These are phyloP conservation scores for Sporothrix pallida DNA, from an alignment of 2,329 filamentous ascomycete genomes.

Conservation along the genomic window DNA sequence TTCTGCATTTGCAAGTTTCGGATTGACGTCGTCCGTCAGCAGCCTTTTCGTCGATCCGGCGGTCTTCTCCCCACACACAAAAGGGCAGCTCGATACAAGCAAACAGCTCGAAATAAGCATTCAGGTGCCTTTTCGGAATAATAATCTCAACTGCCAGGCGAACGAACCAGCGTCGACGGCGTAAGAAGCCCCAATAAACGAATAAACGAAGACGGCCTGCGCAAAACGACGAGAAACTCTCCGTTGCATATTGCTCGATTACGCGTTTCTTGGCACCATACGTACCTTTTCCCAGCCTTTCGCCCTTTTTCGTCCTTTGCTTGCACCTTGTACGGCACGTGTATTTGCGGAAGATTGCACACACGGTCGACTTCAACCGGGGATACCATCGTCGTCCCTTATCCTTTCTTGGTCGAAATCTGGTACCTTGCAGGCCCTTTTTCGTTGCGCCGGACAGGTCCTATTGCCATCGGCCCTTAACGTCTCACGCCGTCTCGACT, in stretches of 20 bases:
- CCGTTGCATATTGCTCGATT: constrained; percentile 27
- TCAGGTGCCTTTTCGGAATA: background rate
- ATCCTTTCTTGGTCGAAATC: background rate
- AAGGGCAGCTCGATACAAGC: background rate
- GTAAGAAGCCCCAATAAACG: constrained; percentile 17
- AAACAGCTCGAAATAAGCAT: constrained; percentile 3
- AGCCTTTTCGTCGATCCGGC: background rate
- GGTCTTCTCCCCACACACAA: background rate
- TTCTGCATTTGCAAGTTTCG: constrained; percentile 27
- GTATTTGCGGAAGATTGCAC: constrained; percentile 18
- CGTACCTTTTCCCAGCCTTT: background rate
- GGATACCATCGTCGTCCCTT: background rate
- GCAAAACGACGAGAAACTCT: constrained; percentile 23
- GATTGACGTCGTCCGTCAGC: constrained; percentile 28
- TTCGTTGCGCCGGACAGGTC: background rate
- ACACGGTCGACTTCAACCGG: constrained; percentile 21
- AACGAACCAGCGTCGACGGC: constrained; percentile 13
- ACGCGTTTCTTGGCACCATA: constrained; percentile 30
- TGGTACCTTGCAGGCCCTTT: background rate
- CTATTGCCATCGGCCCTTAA: background rate
- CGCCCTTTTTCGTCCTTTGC: background rate
- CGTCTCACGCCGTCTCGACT: background rate
- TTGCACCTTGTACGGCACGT: constrained; percentile 17
- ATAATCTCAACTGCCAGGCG: constrained; percentile 13
- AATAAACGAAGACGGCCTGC: constrained; percentile 20